Evolutionary conservation across 2,329 filamentous ascomycete species (phyloP), one percentile per base, ranked within the genome.

Genomic region (Westerdykella aurantiaca): DNA sequence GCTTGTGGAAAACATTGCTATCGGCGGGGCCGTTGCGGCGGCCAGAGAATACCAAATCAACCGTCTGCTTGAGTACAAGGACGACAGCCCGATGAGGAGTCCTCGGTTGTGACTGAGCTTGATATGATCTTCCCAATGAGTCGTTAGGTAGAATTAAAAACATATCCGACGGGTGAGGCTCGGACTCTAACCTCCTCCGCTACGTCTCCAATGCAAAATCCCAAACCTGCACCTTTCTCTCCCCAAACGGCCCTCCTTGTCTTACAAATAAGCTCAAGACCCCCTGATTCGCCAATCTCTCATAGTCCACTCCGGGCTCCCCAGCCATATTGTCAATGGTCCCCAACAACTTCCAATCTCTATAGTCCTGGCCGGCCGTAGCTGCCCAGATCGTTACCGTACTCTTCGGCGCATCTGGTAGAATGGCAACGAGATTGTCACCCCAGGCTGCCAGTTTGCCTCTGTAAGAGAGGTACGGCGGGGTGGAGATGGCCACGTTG

Each of bases 191-290:
- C 17, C 13, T 38, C 14, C 37, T 45, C 23, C 12, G 14, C 31
- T 43, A 61, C 42, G 48, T 34, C 29, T 37, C 41, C 16, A 65
- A 47, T 17, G 41, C 54, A 46, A 58, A 64, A 38, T 66, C 61
- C 63, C 61, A 66, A 6, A 64, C 61, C 44, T 66, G 63, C 11
- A 64, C 52, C 38, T 66, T 60, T 29, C 61, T 51, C 29, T 48
- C 44, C 1, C 58, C 59, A 47, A 64, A 66, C 7, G 61, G 55
- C 1, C 63, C 61, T 5, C 61, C 61, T 34, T 64, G 63, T 31
- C 63, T 53, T 1, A 64, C 55, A 45, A 66, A 66, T n/a, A 66
- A 29, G 42, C 63, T 66, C 44, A 66, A 42, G 0, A 63, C 51
- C 5, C 42, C 46, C 41, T 49, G 57, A 42, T 49, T 49, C 22